Percentiles rank a stretch among this genome's conserved stretches.
phyloP scores from a whole-genome alignment of 2,329 filamentous ascomycete genomes.

The Xylariales sp. region DNA sequence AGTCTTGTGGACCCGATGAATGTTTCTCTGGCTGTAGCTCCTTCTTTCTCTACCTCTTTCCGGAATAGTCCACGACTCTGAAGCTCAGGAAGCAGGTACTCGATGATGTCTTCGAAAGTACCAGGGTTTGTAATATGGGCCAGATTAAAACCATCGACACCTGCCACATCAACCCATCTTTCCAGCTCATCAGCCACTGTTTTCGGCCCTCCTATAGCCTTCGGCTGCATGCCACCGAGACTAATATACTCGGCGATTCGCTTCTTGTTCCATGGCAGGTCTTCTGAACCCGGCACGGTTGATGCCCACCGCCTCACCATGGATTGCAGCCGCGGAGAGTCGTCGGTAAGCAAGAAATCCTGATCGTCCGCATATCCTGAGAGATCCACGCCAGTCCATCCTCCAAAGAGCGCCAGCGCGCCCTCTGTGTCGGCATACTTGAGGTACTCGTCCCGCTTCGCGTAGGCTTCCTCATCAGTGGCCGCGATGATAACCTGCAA shows the following conservation, averaged over 20 bases:
- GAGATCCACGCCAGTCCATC: constrained; percentile 57
- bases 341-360: constrained; percentile 49
- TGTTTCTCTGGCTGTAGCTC: constrained; percentile 15
- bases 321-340: constrained; percentile 41
- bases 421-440: constrained; percentile 48
- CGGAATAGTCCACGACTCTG: constrained; percentile 32
- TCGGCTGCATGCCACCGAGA: constrained; percentile 26
- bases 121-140: constrained; percentile 17
- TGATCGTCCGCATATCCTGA: constrained; percentile 52
- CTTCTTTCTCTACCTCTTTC: constrained; percentile 10
- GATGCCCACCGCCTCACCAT: constrained; percentile 13
- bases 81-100: constrained; percentile 18
- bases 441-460: constrained; percentile 44
- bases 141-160: constrained; percentile 19
- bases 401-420: constrained; percentile 49
- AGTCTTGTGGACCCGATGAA: constrained; percentile 37
- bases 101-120: constrained; percentile 18
- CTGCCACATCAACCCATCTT: constrained; percentile 15
- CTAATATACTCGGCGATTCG: constrained; percentile 32
- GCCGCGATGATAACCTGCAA: constrained; percentile 42
- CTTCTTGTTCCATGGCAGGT: constrained; percentile 35
- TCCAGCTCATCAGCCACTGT: constrained; percentile 20
- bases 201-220: constrained; percentile 16
- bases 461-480: constrained; percentile 47
- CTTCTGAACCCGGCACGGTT: constrained; percentile 42